A percentile compares a stretch with the other conserved stretches of the same genome.
Conservation (phyloP, 305 asterid species). For the Fraxinus sp. region DNA sequence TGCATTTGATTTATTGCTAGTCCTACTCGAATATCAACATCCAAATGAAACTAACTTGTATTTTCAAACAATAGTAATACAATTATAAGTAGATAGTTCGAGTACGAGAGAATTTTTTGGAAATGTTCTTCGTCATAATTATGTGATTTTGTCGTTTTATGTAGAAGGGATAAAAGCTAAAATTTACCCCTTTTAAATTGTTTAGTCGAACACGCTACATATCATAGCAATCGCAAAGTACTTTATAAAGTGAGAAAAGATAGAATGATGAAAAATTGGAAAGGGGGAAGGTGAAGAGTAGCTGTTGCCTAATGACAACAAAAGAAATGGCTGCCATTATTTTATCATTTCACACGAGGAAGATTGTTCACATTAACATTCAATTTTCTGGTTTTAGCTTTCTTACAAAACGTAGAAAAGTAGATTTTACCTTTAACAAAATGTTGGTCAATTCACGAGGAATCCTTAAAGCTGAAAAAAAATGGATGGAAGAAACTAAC, state of each 20-base stretch:
- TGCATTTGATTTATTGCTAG: background rate
- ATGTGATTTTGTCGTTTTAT: background rate
- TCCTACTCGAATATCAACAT: background rate
- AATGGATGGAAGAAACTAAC: background rate
- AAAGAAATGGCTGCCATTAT: background rate
- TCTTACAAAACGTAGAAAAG: background rate
- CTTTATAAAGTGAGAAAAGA: background rate
- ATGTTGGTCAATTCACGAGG: too few species aligned
- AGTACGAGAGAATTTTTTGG: background rate
- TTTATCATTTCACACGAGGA: background rate
- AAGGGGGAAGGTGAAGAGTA: background rate
- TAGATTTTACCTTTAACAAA: too few species aligned
- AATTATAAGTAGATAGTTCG: background rate
- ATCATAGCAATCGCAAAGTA: background rate
- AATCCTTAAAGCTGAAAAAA: too few species aligned
- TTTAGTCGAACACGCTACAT: background rate
- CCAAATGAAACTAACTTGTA: background rate
- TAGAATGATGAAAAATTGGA: background rate
- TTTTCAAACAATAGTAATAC: background rate
- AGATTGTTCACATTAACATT: background rate
- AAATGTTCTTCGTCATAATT: background rate
- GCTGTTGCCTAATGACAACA: slow-evolving; percentile 25
- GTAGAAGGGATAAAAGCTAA: background rate
- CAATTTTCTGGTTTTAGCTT: background rate
- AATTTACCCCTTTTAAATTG: background rate